Evolutionary conservation across 352 stramenopile genomes (phyloP).

Genomic region (Globisporangium apiculatum): DNA sequence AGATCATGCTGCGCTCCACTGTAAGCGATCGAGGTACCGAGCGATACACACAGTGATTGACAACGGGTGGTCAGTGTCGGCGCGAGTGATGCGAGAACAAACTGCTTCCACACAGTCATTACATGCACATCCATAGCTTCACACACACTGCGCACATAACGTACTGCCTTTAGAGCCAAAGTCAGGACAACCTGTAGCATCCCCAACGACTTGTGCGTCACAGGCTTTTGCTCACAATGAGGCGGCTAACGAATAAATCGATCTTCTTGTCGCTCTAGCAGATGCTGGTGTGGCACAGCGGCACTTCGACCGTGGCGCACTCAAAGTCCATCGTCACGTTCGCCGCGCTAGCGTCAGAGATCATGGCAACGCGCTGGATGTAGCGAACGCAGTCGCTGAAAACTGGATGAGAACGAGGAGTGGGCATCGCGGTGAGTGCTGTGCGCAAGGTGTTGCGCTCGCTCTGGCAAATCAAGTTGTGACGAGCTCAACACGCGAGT

Average conservation of each 20-base stretch:
- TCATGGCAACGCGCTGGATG: too few relatives aligned
- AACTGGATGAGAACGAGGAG: too few relatives aligned
- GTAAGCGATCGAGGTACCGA: background rate
- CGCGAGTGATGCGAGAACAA: background rate
- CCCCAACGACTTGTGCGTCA: conserved; percentile 13
- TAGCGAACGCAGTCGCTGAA: too few relatives aligned
- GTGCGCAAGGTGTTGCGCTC: too few relatives aligned
- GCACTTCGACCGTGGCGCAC: conserved; percentile 57
- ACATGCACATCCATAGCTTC: too few relatives aligned
- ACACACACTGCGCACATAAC: background rate
- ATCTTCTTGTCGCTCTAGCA: conserved; percentile 17
- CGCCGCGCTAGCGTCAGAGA: too few relatives aligned
- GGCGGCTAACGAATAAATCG: conserved; percentile 21
- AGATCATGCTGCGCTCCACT: conserved; percentile 20
- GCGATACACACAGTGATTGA: background rate
- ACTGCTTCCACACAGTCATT: too few relatives aligned
- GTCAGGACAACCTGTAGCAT: conserved; percentile 17
- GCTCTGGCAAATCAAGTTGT: too few relatives aligned
- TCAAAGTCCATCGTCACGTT: conserved; percentile 14
- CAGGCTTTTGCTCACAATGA: conserved; percentile 8
- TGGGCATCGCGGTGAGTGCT: too few relatives aligned
- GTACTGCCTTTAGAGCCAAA: conserved; percentile 13
- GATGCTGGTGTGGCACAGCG: conserved; percentile 62
- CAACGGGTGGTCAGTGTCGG: too few relatives aligned
- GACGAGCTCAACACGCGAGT: too few relatives aligned